Evolutionary conservation across 192 early-diverging fungal species (phyloP).

Genomic region (Obelidium mucronatum): DNA sequence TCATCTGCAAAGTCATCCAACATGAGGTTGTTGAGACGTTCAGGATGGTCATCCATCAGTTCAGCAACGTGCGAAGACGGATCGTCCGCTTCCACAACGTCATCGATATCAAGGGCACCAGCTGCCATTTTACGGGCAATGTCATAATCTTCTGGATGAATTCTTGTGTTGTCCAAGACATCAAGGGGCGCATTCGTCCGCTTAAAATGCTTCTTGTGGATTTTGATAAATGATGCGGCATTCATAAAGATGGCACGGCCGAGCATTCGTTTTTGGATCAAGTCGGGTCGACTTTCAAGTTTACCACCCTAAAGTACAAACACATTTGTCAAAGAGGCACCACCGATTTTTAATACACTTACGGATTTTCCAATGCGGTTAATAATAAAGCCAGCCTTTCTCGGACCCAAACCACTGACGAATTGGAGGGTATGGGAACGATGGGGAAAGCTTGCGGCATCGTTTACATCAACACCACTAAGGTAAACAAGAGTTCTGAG

Average conservation of each 20-base stretch:
- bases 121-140: conserved; percentile 96
- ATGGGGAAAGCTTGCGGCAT: conserved; percentile 68
- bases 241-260: conserved; percentile 86
- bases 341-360: conserved; percentile 1
- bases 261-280: conserved; percentile 73
- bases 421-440: conserved; percentile 79
- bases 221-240: conserved; percentile 89
- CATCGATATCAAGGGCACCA: conserved; percentile 88
- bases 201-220: conserved; percentile 64
- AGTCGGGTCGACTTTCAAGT: conserved; percentile 72
- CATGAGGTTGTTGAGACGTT: conserved; percentile 79
- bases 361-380: conserved; percentile 57
- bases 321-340: conserved; percentile 23
- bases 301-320: conserved; percentile 44
- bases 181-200: conserved; percentile 61
- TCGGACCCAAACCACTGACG: conserved; percentile 90
- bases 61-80: conserved; percentile 82
- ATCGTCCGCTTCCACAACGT: conserved; percentile 66
- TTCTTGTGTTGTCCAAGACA: conserved; percentile 91
- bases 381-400: conserved; percentile 86
- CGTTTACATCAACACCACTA: conserved; percentile 91
- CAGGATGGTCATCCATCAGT: conserved; percentile 77
- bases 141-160: conserved; percentile 96
- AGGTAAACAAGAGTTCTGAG: not conserved
- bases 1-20: conserved; percentile 91